Evolutionary conservation across 441 rosid genomes (phyloP), one percentile per base, ranked within the genome.

Genomic region (Erysimum pusillum): DNA sequence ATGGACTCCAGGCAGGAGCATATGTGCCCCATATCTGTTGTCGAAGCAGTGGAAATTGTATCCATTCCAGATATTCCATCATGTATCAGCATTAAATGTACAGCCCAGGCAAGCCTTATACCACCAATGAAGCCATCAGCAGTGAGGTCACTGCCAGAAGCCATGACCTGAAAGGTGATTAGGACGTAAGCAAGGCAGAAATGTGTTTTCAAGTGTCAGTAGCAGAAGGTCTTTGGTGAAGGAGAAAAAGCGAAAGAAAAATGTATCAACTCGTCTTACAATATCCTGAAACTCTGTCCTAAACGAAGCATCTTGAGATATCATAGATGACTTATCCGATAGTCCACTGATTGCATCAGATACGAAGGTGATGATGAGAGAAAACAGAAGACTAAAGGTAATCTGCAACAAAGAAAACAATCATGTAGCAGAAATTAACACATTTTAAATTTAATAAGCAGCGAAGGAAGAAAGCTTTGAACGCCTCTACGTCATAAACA

Each of bases 21-120:
- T 73, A 91, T 75, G 75, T 88, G 83, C 53, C 83, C 88, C 83
- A 87, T 80, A 81, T 93, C 92, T 85, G 80, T 82, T 48, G 95
- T 83, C 45, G 88, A 85, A 49, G 81, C 81, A 79, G 75, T 83
- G 64, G 88, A 81, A 74, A 80, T 63, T 56, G 88, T 78, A 69
- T 89, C 97, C 82, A 80, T 83, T 73, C 86, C 78, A 75, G 88
- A 76, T 79, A 81, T 76, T 61, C 83, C 88, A 75, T 95, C 98
- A 76, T 86, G 82, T 82, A 87, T 85, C 68, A 95, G 69, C 92
- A 95, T 88, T 86, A 91, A 79, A 87, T 91, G 97, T 56, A 91
- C 97, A 81, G 86, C 87, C 98, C 98, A 95, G 71, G 95, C 97
- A 82, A 95, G 93, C 83, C 97, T 88, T 83, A 89, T 79, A 34